Conservation (phyloP, 2,329 filamentous ascomycete genomes). For the Alternaria consortialis region DNA sequence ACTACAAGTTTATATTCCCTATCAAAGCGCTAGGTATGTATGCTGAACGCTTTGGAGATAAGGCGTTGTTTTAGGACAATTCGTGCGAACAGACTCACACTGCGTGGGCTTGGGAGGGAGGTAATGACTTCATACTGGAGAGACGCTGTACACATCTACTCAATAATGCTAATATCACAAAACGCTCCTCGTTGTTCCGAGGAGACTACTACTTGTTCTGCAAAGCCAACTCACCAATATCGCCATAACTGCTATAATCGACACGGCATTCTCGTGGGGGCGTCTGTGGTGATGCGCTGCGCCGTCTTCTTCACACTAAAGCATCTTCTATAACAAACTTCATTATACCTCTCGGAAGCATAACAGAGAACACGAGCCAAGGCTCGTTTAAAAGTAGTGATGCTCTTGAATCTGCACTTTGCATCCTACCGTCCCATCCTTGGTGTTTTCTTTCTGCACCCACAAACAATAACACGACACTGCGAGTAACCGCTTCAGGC, state of each 20-base stretch:
- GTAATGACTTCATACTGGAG: neutral
- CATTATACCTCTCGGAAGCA: neutral
- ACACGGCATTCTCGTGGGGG: neutral
- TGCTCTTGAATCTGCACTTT: neutral
- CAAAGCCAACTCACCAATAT: neutral
- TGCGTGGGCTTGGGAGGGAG: neutral
- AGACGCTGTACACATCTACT: neutral
- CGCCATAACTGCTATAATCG: neutral
- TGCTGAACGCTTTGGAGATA: constrained; percentile 56
- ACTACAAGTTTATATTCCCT: constrained; percentile 97
- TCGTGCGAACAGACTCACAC: no score
- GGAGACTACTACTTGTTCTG: neutral
- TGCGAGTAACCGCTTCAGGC: neutral
- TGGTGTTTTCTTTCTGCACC: neutral
- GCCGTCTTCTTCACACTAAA: neutral
- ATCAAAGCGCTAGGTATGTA: constrained; percentile 95
- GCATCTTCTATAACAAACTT: neutral
- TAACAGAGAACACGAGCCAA: neutral
- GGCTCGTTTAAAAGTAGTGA: neutral
- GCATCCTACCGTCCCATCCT: neutral
- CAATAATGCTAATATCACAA: neutral
- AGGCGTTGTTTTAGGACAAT: constrained; percentile 25
- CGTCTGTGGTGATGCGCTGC: neutral
- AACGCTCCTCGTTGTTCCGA: neutral
- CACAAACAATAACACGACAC: neutral